A percentile compares a stretch with the other conserved stretches of the same genome.
Evolutionary conservation across 2,329 filamentous ascomycete species (phyloP).

Genomic region (Cladosporium sp.): DNA sequence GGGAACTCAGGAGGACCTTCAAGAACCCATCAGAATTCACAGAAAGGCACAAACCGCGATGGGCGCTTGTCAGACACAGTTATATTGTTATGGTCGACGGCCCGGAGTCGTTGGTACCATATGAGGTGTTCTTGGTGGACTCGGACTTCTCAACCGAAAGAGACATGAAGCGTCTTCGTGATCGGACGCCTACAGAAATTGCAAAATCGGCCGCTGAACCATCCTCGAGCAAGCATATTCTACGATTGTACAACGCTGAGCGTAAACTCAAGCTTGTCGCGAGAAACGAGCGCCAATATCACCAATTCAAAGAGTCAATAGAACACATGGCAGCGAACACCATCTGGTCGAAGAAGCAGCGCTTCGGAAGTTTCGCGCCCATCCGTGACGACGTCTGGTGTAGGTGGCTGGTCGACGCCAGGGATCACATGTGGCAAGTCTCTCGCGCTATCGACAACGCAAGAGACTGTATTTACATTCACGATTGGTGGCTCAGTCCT

Average conservation of each 20-base stretch:
- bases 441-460: constrained; percentile 96
- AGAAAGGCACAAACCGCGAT: constrained; percentile 82
- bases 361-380: constrained; percentile 91
- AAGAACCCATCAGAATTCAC: constrained; percentile 65
- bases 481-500: constrained; percentile 98
- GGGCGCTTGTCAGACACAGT: constrained; percentile 96
- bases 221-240: constrained; percentile 68
- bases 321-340: constrained; percentile 78
- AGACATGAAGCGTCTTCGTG: constrained; percentile 52
- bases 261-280: constrained; percentile 87
- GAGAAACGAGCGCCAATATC: constrained; percentile 80
- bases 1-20: constrained; percentile 26
- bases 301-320: constrained; percentile 93
- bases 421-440: constrained; percentile 99
- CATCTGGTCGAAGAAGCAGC: constrained; percentile 74
- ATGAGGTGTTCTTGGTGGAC: constrained; percentile 97
- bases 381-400: constrained; percentile 82
- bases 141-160: constrained; percentile 77
- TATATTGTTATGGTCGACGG: constrained; percentile 99
- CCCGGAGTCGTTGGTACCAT: constrained; percentile 96
- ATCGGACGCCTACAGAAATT: constrained; percentile 56
- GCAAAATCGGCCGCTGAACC: constrained; percentile 59
- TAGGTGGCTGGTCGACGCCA: constrained; percentile 93
- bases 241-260: constrained; percentile 88
- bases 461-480: constrained; percentile 96